Evolutionary conservation across 2,329 filamentous ascomycete genomes (phyloP), one percentile per base, ranked within the genome.

Genomic region (Gaeumannomyces tritici): DNA sequence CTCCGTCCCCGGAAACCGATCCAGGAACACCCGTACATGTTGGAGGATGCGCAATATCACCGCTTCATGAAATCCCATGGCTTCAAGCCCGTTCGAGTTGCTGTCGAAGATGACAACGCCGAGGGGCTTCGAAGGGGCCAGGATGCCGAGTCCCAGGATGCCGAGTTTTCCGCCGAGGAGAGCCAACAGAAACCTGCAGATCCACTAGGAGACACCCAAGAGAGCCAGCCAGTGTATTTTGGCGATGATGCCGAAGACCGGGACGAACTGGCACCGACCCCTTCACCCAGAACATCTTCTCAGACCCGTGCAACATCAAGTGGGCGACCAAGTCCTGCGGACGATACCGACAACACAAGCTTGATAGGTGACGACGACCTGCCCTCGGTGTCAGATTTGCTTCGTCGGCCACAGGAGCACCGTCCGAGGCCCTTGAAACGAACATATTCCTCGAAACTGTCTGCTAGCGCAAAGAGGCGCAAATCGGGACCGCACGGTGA

Each of bases 1-100:
- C 72, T 86, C n/a, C 77, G 83, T 8, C 82, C 82, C 1, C 78
- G 83, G 26, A 86, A 85, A 64, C 83, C 83, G 1, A 86, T 86
- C 8, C 83, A 86, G 68, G 76, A 85, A 67, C 82, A 85, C 57
- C 83, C 83, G 4, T 86, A 86, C 65, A 71, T 81, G 7, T 72
- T 85, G 4, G 83, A 86, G 65, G 81, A 78, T 67, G 82, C 77
- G 0, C 77, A 80, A 31, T 85, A 85, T 69, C 80, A 78, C 62
- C 80, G 73, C 3, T 71, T 77, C 26, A 78, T 85, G 66, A 82
- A 80, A 67, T 77, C 78, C 4, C 82, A 83, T 63, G 83, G 83
- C 28, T 71, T 86, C 31, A 79, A 77, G 61, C 83, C 83, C 0
- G 68, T 85, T 42, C 76, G 76, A 61, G 42, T 51, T 21, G 72